Conservation (phyloP, 352 stramenopile species). For the Globisporangium polare region DNA sequence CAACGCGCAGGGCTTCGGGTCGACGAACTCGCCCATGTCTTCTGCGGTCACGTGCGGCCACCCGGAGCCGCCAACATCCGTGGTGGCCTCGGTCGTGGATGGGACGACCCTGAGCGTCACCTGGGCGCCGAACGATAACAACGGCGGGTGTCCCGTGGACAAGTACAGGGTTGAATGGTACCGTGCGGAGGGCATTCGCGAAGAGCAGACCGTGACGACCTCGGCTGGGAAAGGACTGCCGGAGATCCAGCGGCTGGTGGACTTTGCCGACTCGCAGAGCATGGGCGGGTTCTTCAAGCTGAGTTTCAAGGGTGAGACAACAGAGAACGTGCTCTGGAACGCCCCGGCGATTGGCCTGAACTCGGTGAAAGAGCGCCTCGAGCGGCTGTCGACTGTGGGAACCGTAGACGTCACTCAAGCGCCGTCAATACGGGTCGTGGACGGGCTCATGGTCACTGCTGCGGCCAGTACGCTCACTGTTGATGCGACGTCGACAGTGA, state of each 20-base stretch:
- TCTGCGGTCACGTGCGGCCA: slow-evolving; percentile 53
- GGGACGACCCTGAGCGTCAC: slow-evolving; percentile 48
- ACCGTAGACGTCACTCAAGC: slow-evolving; percentile 52
- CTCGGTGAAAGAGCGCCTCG: slow-evolving; percentile 68
- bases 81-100: slow-evolving; percentile 48
- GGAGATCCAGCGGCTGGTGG: slow-evolving; percentile 56
- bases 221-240: slow-evolving; percentile 60
- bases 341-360: slow-evolving; percentile 43
- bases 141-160: slow-evolving; percentile 42
- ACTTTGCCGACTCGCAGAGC: slow-evolving; percentile 54
- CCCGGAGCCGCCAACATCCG: slow-evolving; percentile 35
- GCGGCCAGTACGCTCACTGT: slow-evolving; percentile 28
- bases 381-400: slow-evolving; percentile 58
- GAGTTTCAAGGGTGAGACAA: slow-evolving; percentile 51
- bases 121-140: slow-evolving; percentile 34
- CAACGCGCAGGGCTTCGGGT: slow-evolving; percentile 62
- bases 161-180: slow-evolving; percentile 81
- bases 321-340: slow-evolving; percentile 69
- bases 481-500: slow-evolving; percentile 23
- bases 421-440: slow-evolving; percentile 40
- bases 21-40: slow-evolving; percentile 54
- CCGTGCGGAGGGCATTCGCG: slow-evolving; percentile 39
- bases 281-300: slow-evolving; percentile 68
- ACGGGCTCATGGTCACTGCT: slow-evolving; percentile 31
- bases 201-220: slow-evolving; percentile 77